phyloP scores from a whole-genome alignment of 140 eudicot species.

The Anethum foeniculum region DNA sequence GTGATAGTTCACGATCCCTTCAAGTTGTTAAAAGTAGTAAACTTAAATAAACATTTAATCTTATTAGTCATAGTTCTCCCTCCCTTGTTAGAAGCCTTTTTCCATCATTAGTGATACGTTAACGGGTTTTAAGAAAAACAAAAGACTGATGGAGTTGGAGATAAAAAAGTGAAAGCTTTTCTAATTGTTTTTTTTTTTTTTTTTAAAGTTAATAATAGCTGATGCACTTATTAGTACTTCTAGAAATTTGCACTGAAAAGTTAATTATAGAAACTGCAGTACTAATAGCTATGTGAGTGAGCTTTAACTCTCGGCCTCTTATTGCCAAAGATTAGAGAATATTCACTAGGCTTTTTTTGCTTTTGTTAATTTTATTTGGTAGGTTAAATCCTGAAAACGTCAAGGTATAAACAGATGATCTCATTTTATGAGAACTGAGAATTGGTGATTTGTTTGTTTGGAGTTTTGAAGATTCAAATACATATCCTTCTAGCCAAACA shows the following conservation, averaged over 20 bases:
- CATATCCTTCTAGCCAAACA: no score
- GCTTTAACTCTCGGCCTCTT: not conserved
- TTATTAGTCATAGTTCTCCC: no score
- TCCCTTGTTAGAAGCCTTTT: not conserved
- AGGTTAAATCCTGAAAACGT: not conserved
- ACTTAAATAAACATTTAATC: no score
- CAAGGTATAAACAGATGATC: not conserved
- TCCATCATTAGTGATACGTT: not conserved
- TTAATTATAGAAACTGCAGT: not conserved
- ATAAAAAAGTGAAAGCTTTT: not conserved
- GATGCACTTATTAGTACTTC: not conserved
- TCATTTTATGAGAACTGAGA: no score
- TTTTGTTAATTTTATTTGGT: no score
- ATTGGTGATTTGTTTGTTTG: not conserved
- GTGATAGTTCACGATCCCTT: not conserved
- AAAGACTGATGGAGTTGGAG: not conserved
- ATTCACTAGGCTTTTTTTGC: no score
- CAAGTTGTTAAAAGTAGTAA: no score
- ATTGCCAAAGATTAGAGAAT: not conserved
- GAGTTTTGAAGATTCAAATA: no score
- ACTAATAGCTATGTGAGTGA: no score
- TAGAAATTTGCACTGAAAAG: no score
- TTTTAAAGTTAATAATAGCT: no score
- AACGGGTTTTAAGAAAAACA: not conserved
- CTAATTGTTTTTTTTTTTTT: no score